phyloP scores from a whole-genome alignment of 192 early-diverging fungal genomes.

The Chytriomyces confervae region DNA sequence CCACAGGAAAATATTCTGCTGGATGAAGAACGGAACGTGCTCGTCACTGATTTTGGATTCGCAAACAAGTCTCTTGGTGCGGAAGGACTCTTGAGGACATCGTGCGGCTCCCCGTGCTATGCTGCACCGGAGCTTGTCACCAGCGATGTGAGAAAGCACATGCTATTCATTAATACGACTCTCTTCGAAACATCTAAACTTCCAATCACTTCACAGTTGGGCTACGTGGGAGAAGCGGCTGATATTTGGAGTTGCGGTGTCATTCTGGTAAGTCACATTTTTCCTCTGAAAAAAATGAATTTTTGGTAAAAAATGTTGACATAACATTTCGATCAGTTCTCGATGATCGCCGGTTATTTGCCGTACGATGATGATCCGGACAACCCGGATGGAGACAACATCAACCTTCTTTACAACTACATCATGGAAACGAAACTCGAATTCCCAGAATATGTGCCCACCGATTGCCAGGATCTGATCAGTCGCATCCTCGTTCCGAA shows the following conservation, averaged over 20 bases:
- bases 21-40: slow-evolving; percentile 87
- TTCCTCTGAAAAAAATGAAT: too few species aligned
- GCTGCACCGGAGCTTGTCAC: slow-evolving; percentile 98
- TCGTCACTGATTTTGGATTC: slow-evolving; percentile 99
- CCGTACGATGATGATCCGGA: slow-evolving; percentile 68
- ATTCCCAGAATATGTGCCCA: slow-evolving; percentile 60
- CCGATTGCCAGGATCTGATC: slow-evolving; percentile 54
- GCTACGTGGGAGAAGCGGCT: slow-evolving; percentile 96
- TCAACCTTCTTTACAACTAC: slow-evolving; percentile 68
- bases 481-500: slow-evolving; percentile 61
- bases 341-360: slow-evolving; percentile 68
- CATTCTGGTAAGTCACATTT: slow-evolving; percentile 62
- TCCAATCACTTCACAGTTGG: slow-evolving; percentile 34
- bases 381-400: slow-evolving; percentile 65
- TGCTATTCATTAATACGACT: background rate
- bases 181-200: background rate
- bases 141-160: slow-evolving; percentile 66
- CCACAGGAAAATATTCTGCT: slow-evolving; percentile 89
- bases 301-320: too few species aligned
- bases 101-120: slow-evolving; percentile 98
- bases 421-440: slow-evolving; percentile 65
- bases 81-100: slow-evolving; percentile 79
- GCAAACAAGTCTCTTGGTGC: slow-evolving; percentile 80
- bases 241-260: slow-evolving; percentile 99
- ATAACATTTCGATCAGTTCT: slow-evolving; percentile 39